Base-by-base conservation (phyloP, 2,329 filamentous ascomycete species). In the Emmonsia crescens region DNA sequence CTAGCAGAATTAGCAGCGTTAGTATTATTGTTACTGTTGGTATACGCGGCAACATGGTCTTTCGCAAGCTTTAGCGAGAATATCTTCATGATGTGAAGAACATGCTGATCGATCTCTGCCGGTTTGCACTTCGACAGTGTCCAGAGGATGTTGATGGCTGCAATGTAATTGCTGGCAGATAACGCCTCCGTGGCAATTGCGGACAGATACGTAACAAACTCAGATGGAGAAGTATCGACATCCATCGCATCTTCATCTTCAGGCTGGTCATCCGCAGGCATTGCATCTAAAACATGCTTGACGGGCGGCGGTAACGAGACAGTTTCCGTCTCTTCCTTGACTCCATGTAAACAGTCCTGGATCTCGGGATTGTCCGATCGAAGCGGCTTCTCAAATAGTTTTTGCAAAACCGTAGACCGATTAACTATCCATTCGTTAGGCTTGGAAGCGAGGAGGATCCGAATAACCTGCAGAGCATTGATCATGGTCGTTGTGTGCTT, bases 61-160 rank as follows among this genome's bases (percentile, higher is more conserved):
- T 94, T 88, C 0, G 92, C 92, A 67, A 99, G 83, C 75, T 96
- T 96, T 57, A 85, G 84, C 68, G 96, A 93, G 67, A 99, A 83
- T 0, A 90, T 91, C 74, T 96, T 96, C 88, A 99, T 96, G 51
- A 99, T 80, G 33, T 88, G 85, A 2, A 83, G 80, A 60, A 97
- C 91, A 70, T 99, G 94, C 63, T 89, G 83, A 73, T 99, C 94
- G 64, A 99, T 90, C 65, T 94, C 87, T 16, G 88, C 85, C 1
- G 93, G 89, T 69, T 89, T 92, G 63, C 89, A 87, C 68, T 89
- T 85, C 5, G 91, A 91, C 24, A 99, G 78, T 19, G 91, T 94
- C 92, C 92, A 97, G 19, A 99, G 78, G 29, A 96, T 88, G 72
- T 96, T 96, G 72, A 99, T 88, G 52, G 91, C 91, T 14, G 92